These are phyloP conservation scores for Acer yangbiense DNA, from an alignment of 345 rosid species.

Conservation along the genomic window DNA sequence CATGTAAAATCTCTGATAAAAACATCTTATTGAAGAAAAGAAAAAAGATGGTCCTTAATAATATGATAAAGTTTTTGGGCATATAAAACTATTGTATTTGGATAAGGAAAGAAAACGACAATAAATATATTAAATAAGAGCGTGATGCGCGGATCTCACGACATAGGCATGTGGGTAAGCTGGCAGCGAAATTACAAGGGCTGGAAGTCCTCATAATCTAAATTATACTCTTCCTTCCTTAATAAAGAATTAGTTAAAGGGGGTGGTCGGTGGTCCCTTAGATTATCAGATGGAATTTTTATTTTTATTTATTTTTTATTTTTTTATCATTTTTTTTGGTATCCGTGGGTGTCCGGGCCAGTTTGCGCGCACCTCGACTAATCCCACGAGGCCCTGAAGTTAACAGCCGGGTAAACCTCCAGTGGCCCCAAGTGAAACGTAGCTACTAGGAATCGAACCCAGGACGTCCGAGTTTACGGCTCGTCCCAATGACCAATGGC, in stretches of 20 bases:
- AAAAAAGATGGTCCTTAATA: background rate
- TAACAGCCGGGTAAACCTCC: no score
- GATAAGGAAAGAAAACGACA: slow-evolving; percentile 25
- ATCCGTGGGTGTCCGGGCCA: no score
- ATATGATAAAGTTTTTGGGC: background rate
- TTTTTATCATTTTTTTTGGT: no score
- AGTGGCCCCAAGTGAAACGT: no score
- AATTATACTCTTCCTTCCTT: background rate
- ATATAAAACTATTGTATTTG: slow-evolving; percentile 16
- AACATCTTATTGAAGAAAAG: background rate
- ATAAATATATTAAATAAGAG: slow-evolving; percentile 22
- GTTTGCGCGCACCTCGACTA: no score
- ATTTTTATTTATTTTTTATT: no score
- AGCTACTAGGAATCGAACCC: no score
- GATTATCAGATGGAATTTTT: background rate
- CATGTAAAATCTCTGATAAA: background rate
- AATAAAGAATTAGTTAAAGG: background rate
- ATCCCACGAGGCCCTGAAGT: no score
- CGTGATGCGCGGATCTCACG: slow-evolving; percentile 45
- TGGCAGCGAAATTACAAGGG: slow-evolving; percentile 30
- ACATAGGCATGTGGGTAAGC: slow-evolving; percentile 49
- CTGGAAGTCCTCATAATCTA: slow-evolving; percentile 10
- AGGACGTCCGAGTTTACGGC: no score
- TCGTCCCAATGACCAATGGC: no score
- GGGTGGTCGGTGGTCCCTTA: background rate